Percentiles rank a stretch among this genome's conserved stretches.
phyloP scores from a whole-genome alignment of 441 rosid species.

The Kokia cookei region DNA sequence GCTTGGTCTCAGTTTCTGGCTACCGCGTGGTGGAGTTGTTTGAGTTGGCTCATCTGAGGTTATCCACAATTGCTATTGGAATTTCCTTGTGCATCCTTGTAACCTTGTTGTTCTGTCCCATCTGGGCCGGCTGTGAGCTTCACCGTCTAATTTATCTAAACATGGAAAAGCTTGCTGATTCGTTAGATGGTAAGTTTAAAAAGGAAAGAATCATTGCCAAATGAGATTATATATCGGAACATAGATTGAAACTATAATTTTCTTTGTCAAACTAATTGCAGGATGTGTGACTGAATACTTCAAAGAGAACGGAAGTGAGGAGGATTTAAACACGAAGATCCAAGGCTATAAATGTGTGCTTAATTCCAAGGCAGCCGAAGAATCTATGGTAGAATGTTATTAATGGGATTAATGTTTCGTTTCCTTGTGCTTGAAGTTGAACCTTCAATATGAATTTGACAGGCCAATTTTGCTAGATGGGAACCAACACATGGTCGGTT shows the following conservation, averaged over 20 bases:
- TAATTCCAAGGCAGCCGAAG: constrained; percentile 58
- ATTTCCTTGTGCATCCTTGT: constrained; percentile 48
- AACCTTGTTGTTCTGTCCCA: constrained; percentile 44
- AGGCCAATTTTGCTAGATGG: constrained; percentile 63
- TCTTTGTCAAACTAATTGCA: constrained; percentile 15
- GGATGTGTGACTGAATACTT: constrained; percentile 42
- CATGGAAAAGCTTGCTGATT: constrained; percentile 42
- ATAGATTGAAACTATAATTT: neutral
- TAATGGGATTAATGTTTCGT: neutral
- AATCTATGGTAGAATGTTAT: constrained; percentile 40
- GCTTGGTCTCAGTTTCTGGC: constrained; percentile 51
- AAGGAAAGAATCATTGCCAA: neutral
- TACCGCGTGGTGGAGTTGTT: constrained; percentile 40
- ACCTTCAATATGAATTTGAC: neutral
- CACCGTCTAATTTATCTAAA: constrained; percentile 42
- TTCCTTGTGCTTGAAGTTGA: neutral
- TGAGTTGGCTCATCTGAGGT: constrained; percentile 43
- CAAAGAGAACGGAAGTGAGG: constrained; percentile 18
- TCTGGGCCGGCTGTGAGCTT: constrained; percentile 67
- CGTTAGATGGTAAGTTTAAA: constrained; percentile 41
- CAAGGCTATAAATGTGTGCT: constrained; percentile 49
- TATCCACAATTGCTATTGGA: constrained; percentile 48
- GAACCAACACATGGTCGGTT: constrained; percentile 66
- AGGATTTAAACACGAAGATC: constrained; percentile 23
- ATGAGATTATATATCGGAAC: neutral